phyloP scores from a whole-genome alignment of 768 basidiomycete species.

The Psilocybe cubensis region DNA sequence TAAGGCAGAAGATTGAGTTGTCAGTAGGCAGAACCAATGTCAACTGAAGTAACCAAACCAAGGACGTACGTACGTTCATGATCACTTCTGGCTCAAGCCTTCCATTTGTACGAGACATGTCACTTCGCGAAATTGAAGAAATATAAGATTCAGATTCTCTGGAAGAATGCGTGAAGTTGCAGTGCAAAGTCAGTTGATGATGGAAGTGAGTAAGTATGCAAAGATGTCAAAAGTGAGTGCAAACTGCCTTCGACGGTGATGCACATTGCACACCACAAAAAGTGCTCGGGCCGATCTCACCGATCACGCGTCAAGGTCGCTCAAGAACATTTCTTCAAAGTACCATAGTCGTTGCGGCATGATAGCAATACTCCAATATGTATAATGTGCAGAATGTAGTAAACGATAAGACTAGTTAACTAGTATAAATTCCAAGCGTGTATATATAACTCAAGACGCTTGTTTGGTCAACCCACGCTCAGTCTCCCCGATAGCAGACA shows the following conservation, averaged over 20 bases:
- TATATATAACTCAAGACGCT: no score
- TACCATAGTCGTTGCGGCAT: no score
- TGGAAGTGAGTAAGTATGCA: background rate
- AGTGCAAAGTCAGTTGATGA: no score
- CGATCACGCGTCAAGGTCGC: background rate
- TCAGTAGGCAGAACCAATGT: background rate
- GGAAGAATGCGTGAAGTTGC: no score
- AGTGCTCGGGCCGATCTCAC: background rate
- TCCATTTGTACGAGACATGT: slow-evolving; percentile 51
- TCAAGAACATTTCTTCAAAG: no score
- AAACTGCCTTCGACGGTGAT: background rate
- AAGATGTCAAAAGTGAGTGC: background rate
- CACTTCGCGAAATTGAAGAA: background rate
- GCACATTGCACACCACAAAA: background rate
- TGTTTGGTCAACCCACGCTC: no score
- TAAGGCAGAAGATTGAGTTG: background rate
- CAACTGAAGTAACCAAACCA: background rate
- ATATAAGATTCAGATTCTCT: background rate
- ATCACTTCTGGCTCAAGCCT: slow-evolving; percentile 68
- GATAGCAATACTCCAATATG: no score
- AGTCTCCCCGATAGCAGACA: no score
- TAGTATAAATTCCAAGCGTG: no score
- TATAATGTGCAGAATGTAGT: no score
- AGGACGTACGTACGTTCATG: slow-evolving; percentile 56
- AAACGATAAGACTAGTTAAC: no score